Percentiles rank a stretch among this genome's conserved stretches.
phyloP scores from a whole-genome alignment of 2,329 filamentous ascomycete species.

The Fusarium robinianum region DNA sequence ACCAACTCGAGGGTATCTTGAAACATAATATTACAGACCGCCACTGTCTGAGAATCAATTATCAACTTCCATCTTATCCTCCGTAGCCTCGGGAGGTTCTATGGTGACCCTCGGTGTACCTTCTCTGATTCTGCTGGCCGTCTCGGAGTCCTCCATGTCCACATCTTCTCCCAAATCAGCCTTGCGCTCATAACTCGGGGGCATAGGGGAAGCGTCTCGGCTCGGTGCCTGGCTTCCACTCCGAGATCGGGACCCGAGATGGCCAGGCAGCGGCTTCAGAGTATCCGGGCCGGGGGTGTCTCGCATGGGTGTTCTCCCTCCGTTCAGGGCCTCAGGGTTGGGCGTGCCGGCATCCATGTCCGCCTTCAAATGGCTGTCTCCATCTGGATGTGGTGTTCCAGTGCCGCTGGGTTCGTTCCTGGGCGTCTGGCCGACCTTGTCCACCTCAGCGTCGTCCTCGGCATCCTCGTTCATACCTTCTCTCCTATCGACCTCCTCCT shows the following conservation, averaged over 20 bases:
- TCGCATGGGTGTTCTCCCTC: constrained; percentile 41
- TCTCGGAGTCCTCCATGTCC: constrained; percentile 58
- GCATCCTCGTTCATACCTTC: constrained; percentile 78
- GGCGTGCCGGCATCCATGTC: constrained; percentile 38
- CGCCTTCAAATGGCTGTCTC: constrained; percentile 39
- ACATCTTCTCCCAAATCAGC: constrained; percentile 58
- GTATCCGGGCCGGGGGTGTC: constrained; percentile 39
- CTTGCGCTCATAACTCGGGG: constrained; percentile 39
- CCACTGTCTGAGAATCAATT: constrained; percentile 35
- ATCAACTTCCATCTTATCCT: constrained; percentile 70
- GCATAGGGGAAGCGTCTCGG: constrained; percentile 37
- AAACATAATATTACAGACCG: constrained; percentile 20
- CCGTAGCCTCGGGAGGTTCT: constrained; percentile 52
- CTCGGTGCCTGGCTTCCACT: constrained; percentile 38
- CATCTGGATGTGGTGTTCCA: constrained; percentile 55
- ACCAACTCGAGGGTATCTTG: constrained; percentile 36
- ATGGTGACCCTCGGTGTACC: constrained; percentile 54
- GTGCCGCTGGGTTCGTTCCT: constrained; percentile 56
- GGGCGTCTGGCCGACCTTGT: constrained; percentile 54
- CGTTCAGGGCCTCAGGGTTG: constrained; percentile 34
- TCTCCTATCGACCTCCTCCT: constrained; percentile 87
- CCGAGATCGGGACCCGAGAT: constrained; percentile 26
- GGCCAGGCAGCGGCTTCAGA: constrained; percentile 26
- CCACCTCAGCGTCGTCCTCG: constrained; percentile 60
- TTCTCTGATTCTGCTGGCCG: constrained; percentile 44